These are phyloP conservation scores for Alisma plantagoaquatica DNA, from an alignment of 106 monocot genomes.

Conservation along the genomic window DNA sequence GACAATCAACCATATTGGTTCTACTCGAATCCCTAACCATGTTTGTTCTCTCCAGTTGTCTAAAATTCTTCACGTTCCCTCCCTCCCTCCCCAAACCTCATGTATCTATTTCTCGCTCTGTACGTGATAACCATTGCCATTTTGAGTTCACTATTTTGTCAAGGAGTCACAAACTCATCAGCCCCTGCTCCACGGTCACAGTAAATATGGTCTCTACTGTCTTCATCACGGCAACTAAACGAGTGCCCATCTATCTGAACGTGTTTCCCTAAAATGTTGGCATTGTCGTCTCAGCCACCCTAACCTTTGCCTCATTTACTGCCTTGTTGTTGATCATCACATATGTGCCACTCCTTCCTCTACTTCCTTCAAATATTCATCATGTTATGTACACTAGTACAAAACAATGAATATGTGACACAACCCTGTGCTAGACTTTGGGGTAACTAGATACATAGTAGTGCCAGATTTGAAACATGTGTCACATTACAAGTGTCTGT, in stretches of 20 bases:
- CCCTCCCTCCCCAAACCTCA: not conserved
- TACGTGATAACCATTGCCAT: not conserved
- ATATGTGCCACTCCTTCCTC: too few species aligned
- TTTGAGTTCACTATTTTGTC: slow-evolving; percentile 1
- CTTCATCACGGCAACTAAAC: not conserved
- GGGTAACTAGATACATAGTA: too few species aligned
- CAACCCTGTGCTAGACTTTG: too few species aligned
- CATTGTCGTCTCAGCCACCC: not conserved
- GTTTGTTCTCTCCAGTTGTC: not conserved
- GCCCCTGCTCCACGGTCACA: not conserved
- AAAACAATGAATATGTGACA: too few species aligned
- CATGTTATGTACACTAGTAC: too few species aligned
- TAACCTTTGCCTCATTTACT: not conserved
- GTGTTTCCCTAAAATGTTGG: not conserved
- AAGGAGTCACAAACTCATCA: not conserved
- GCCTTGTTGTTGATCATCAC: not conserved
- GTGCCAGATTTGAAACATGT: too few species aligned
- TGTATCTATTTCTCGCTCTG: not conserved
- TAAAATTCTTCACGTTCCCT: not conserved
- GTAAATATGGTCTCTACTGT: not conserved
- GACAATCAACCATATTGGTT: not conserved
- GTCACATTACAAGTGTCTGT: too few species aligned
- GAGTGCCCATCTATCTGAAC: not conserved
- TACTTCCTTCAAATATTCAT: too few species aligned
- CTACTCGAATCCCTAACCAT: not conserved